These are phyloP conservation scores for Trichoderma aggressivum DNA, from an alignment of 2,329 filamentous ascomycete genomes.

Conservation along the genomic window DNA sequence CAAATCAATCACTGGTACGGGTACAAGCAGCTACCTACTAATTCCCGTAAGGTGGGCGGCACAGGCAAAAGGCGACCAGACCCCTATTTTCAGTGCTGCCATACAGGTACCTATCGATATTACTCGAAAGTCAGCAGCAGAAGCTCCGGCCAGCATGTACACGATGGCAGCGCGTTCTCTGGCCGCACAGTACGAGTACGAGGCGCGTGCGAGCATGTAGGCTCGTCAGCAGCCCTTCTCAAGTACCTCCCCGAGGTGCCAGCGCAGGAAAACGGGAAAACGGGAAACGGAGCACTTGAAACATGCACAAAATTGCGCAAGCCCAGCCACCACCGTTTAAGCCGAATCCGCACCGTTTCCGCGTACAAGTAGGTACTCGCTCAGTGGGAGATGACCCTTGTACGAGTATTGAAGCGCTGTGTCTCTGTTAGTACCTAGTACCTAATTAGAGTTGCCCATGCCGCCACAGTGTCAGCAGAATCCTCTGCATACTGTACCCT, in stretches of 20 bases:
- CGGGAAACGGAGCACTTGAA: not conserved
- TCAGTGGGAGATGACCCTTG: not conserved
- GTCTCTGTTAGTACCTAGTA: too few relatives aligned
- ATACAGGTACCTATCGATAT: too few relatives aligned
- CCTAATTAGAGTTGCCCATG: not conserved
- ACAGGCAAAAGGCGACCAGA: not conserved
- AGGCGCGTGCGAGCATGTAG: not conserved
- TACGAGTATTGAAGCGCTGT: not conserved
- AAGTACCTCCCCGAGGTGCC: not conserved
- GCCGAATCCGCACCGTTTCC: not conserved
- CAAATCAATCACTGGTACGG: not conserved
- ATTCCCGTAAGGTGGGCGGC: not conserved
- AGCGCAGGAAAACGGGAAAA: too few relatives aligned
- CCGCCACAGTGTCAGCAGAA: not conserved
- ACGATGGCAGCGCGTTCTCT: not conserved
- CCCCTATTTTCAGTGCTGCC: not conserved
- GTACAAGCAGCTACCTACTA: not conserved
- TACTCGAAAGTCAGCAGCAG: not conserved
- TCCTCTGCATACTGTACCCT: not conserved
- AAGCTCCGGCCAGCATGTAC: not conserved
- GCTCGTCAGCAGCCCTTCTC: not conserved
- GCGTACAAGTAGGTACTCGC: not conserved
- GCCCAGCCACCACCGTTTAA: not conserved
- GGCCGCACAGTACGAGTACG: slow-evolving; percentile 1
- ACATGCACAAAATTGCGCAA: not conserved